These are phyloP conservation scores for Perkinsela sp. DNA, from an alignment of 208 protist species.

Conservation along the genomic window DNA sequence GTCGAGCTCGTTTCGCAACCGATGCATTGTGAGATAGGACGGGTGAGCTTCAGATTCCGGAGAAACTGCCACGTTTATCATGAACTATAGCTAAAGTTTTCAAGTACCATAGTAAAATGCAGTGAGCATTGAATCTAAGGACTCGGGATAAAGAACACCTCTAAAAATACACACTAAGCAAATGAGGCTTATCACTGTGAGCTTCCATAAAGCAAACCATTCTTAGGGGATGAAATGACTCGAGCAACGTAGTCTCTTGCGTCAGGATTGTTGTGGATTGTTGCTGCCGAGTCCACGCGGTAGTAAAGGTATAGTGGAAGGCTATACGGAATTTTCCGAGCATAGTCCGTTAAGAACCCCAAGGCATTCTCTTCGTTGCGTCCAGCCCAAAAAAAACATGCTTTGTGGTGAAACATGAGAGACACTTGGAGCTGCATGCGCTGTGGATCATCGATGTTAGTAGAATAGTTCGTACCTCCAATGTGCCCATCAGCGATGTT, in stretches of 20 bases:
- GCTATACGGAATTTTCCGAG: conserved; percentile 39
- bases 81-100: too few relatives aligned
- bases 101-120: too few relatives aligned
- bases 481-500: background rate
- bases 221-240: background rate
- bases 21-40: too few relatives aligned
- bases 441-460: conserved; percentile 18
- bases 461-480: background rate
- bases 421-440: conserved; percentile 45
- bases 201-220: background rate
- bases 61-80: too few relatives aligned
- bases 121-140: too few relatives aligned
- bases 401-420: conserved; percentile 28
- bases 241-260: conserved; percentile 6
- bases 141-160: too few relatives aligned
- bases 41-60: too few relatives aligned
- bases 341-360: conserved; percentile 35
- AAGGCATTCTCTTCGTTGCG: conserved; percentile 32
- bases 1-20: too few relatives aligned
- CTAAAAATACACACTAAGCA: background rate
- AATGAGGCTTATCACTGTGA: background rate
- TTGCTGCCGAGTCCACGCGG: conserved; percentile 24
- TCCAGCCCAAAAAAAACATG: conserved; percentile 43
- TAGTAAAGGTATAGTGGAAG: conserved; percentile 54
- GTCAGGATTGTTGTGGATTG: conserved; percentile 11